phyloP scores from a whole-genome alignment of 2,329 filamentous ascomycete species.

The Bipolaris gigantea region DNA sequence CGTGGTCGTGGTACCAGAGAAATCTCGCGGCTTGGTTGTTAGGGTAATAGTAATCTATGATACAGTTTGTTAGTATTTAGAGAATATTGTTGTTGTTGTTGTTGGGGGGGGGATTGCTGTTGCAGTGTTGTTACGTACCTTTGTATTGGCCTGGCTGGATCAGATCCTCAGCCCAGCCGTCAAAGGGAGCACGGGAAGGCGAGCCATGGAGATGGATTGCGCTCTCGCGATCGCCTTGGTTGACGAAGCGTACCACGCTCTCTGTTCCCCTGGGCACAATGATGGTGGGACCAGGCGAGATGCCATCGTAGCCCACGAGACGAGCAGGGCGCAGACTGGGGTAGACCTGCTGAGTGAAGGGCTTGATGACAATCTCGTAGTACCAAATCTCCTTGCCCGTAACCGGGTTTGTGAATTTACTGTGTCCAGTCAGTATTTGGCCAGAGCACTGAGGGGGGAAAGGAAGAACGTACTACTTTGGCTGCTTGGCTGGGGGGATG shows the following conservation, averaged over 20 bases:
- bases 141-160: slow-evolving; percentile 58
- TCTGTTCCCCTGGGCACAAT: slow-evolving; percentile 54
- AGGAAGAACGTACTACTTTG: background rate
- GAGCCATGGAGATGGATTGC: slow-evolving; percentile 61
- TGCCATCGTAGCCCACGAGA: slow-evolving; percentile 59
- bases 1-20: slow-evolving; percentile 59
- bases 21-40: slow-evolving; percentile 58
- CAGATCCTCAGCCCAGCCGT: slow-evolving; percentile 60
- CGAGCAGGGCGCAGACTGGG: slow-evolving; percentile 47
- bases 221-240: slow-evolving; percentile 52
- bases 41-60: slow-evolving; percentile 50
- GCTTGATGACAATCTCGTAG: slow-evolving; percentile 51
- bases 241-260: slow-evolving; percentile 58
- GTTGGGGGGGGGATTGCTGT: too few relatives aligned
- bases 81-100: too few relatives aligned
- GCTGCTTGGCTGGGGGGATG: background rate
- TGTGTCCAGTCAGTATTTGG: background rate
- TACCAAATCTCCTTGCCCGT: slow-evolving; percentile 50
- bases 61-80: background rate
- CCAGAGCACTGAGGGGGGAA: slow-evolving; percentile 8
- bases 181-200: slow-evolving; percentile 51
- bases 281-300: slow-evolving; percentile 59
- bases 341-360: slow-evolving; percentile 51
- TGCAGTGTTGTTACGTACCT: background rate
- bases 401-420: background rate